Percentiles rank a stretch among this genome's conserved stretches.
phyloP scores from a whole-genome alignment of 345 rosid species.

The Stellera chamaejasme region DNA sequence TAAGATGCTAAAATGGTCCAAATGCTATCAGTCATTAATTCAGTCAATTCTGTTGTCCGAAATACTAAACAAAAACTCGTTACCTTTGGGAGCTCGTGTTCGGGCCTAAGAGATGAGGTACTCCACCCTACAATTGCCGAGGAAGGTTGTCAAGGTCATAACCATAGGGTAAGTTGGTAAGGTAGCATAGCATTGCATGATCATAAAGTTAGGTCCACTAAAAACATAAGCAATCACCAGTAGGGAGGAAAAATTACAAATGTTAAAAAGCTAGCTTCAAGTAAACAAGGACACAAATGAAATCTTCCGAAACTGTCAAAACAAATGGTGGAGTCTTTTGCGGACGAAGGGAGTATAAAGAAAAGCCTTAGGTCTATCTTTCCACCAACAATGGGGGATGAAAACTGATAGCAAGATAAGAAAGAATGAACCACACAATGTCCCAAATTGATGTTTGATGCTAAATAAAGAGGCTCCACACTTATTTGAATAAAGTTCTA shows the following conservation, averaged over 20 bases:
- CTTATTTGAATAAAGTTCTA: no score
- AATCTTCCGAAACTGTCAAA: no score
- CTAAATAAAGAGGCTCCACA: no score
- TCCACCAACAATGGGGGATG: no score
- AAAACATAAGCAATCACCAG: neutral
- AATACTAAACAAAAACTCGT: conserved; percentile 1
- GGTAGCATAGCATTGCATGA: neutral
- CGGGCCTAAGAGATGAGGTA: conserved; percentile 67
- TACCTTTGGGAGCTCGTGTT: conserved; percentile 75
- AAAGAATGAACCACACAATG: no score
- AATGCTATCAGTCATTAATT: conserved; percentile 9
- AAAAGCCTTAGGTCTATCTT: no score
- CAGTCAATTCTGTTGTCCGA: neutral
- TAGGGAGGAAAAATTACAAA: neutral
- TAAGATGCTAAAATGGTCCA: conserved; percentile 31
- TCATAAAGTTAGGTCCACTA: conserved; percentile 3
- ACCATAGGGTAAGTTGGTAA: no score
- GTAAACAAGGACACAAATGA: conserved; percentile 58
- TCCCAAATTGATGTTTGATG: no score
- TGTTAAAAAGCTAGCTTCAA: neutral
- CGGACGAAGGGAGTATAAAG: no score
- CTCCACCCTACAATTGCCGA: conserved; percentile 90
- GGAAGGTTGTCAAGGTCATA: conserved; percentile 12
- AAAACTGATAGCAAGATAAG: no score
- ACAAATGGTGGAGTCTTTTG: no score